phyloP scores from a whole-genome alignment of 2,329 filamentous ascomycete genomes.

The Pezicula neosporulosa region DNA sequence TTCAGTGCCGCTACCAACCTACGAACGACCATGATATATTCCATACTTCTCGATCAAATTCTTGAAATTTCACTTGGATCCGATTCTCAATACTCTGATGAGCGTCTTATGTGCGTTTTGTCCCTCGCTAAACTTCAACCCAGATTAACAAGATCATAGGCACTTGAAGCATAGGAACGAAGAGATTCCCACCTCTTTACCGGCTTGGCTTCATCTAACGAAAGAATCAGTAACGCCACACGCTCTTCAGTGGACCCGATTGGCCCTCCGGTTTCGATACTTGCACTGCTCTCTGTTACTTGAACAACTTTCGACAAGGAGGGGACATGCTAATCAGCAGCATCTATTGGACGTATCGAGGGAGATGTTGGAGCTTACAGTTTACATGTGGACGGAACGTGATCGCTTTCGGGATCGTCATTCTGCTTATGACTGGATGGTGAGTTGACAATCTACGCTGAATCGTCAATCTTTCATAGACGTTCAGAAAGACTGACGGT shows the following conservation, averaged over 20 bases:
- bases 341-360: slow-evolving; percentile 11
- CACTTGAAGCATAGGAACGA: slow-evolving; percentile 7
- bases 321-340: slow-evolving; percentile 10
- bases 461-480: background rate
- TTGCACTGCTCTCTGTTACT: slow-evolving; percentile 13
- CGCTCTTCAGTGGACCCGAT: slow-evolving; percentile 6
- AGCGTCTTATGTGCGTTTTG: slow-evolving; percentile 11
- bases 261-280: slow-evolving; percentile 9
- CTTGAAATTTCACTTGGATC: slow-evolving; percentile 15
- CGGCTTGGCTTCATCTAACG: slow-evolving; percentile 2
- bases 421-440: slow-evolving; percentile 13
- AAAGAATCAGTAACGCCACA: slow-evolving; percentile 8
- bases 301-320: slow-evolving; percentile 12
- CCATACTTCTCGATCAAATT: slow-evolving; percentile 12
- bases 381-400: slow-evolving; percentile 15
- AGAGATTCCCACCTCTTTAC: slow-evolving; percentile 4
- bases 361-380: slow-evolving; percentile 13
- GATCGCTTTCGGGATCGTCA: slow-evolving; percentile 5
- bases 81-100: slow-evolving; percentile 5
- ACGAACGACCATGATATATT: slow-evolving; percentile 7
- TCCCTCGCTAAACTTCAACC: background rate
- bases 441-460: background rate
- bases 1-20: slow-evolving; percentile 28
- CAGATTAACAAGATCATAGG: slow-evolving; percentile 2
- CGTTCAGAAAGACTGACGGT: background rate